Conservation (phyloP, 805 yeast species). For the Ogataea salicorniae region DNA sequence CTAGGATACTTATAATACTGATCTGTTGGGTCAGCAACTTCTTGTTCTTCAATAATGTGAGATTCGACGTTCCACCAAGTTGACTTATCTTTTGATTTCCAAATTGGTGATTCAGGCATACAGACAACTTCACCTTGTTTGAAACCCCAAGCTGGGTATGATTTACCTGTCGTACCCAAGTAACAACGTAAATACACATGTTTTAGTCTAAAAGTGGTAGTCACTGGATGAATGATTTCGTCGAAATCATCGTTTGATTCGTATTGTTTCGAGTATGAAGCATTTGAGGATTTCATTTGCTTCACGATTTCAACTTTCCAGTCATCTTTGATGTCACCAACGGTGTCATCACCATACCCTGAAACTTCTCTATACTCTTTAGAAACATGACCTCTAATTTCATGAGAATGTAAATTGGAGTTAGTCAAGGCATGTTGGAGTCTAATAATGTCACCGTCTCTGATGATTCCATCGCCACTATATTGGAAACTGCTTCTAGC, state of each 20-base stretch:
- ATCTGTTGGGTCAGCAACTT: constrained; percentile 29
- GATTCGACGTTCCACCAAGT: constrained; percentile 83
- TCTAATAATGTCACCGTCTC: constrained; percentile 59
- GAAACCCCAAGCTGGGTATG: constrained; percentile 96
- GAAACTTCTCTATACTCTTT: constrained; percentile 53
- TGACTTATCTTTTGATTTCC: constrained; percentile 40
- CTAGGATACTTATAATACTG: constrained; percentile 36
- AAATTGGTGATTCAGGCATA: constrained; percentile 36
- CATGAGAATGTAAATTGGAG: constrained; percentile 69
- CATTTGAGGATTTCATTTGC: constrained; percentile 36
- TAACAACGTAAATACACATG: constrained; percentile 72
- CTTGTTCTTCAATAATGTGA: constrained; percentile 49
- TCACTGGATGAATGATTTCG: constrained; percentile 63
- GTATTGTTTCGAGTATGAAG: constrained; percentile 17
- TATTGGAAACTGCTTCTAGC: constrained; percentile 28
- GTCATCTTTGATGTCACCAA: constrained; percentile 71
- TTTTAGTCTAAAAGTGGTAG: constrained; percentile 75
- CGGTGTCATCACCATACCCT: constrained; percentile 59
- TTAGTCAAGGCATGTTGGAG: constrained; percentile 57
- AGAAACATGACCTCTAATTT: constrained; percentile 56
- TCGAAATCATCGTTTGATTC: constrained; percentile 36
- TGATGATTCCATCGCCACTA: constrained; percentile 29
- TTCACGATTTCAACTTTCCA: constrained; percentile 71
- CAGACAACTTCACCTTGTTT: constrained; percentile 89
- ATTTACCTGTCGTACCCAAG: constrained; percentile 73